A percentile compares a stretch with the other conserved stretches of the same genome.
Evolutionary conservation across 1,284 basidiomycete species (phyloP).

Genomic region (Puccinia horiana): DNA sequence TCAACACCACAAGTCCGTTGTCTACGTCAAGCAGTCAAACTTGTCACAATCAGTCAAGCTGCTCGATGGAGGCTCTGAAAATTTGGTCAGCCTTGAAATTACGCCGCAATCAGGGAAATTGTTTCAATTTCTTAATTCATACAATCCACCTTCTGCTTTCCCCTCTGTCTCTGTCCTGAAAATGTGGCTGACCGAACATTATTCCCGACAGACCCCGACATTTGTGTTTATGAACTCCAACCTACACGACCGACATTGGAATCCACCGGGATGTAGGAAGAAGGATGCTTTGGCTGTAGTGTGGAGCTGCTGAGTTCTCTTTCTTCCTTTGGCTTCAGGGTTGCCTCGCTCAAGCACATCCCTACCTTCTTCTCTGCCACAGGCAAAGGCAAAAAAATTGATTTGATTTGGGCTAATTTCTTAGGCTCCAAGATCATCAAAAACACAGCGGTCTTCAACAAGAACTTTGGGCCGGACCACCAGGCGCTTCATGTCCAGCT

Average conservation of each 20-base stretch:
- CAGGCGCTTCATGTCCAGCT: not conserved
- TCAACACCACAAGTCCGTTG: too few relatives aligned
- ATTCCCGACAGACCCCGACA: too few relatives aligned
- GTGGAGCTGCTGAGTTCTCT: not conserved
- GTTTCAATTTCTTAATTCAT: too few relatives aligned
- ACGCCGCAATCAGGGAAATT: too few relatives aligned
- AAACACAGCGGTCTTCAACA: not conserved
- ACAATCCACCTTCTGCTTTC: too few relatives aligned
- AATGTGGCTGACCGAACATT: too few relatives aligned
- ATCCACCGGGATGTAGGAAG: not conserved
- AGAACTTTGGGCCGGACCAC: not conserved
- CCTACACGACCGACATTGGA: slow-evolving; percentile 21
- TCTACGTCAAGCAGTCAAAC: too few relatives aligned
- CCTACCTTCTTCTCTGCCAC: not conserved
- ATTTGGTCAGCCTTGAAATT: too few relatives aligned
- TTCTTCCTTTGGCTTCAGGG: not conserved
- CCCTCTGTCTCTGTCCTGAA: too few relatives aligned
- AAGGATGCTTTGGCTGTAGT: not conserved
- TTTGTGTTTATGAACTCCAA: not conserved
- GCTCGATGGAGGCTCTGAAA: too few relatives aligned
- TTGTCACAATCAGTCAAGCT: too few relatives aligned
- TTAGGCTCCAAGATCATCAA: not conserved
- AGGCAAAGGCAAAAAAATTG: not conserved
- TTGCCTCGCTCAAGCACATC: not conserved
- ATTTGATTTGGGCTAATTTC: slow-evolving; percentile 23